phyloP scores from a whole-genome alignment of 2,329 filamentous ascomycete genomes.

The Hypoxylon sp. region DNA sequence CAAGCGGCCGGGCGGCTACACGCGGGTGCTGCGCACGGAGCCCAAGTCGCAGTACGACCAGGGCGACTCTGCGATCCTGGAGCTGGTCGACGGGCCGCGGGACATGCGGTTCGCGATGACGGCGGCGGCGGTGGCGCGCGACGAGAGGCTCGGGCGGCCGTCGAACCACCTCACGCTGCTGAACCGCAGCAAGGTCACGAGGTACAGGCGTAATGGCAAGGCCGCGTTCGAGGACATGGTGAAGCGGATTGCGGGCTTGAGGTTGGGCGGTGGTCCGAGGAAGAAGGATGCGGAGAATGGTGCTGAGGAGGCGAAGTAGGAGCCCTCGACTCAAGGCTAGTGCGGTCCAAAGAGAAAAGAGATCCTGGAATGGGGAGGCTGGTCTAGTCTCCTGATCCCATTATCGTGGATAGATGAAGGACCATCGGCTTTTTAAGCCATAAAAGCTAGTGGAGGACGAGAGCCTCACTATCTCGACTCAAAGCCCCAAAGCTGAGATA shows the following conservation, averaged over 20 bases:
- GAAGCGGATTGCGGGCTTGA: slow-evolving; percentile 57
- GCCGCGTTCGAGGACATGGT: slow-evolving; percentile 78
- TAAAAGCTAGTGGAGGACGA: too few relatives aligned
- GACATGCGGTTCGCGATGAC: slow-evolving; percentile 97
- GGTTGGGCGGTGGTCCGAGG: slow-evolving; percentile 48
- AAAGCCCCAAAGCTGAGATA: too few relatives aligned
- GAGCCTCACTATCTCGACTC: too few relatives aligned
- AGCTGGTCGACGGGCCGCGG: slow-evolving; percentile 93
- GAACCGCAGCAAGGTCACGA: slow-evolving; percentile 88
- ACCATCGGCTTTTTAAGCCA: too few relatives aligned
- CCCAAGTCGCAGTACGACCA: slow-evolving; percentile 87
- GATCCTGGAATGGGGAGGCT: too few relatives aligned
- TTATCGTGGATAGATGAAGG: too few relatives aligned
- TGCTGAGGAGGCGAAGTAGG: slow-evolving; percentile 14
- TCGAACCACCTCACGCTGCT: slow-evolving; percentile 79
- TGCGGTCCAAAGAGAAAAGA: not conserved
- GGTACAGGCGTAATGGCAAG: slow-evolving; percentile 77
- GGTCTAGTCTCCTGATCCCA: too few relatives aligned
- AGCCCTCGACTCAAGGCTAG: too few relatives aligned
- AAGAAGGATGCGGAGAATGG: slow-evolving; percentile 48
- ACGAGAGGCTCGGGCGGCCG: slow-evolving; percentile 67
- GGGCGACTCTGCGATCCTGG: slow-evolving; percentile 89
- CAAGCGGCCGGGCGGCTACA: slow-evolving; percentile 89
- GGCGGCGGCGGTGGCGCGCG: slow-evolving; percentile 83
- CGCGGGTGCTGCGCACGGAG: slow-evolving; percentile 92